Evolutionary conservation across 441 rosid genomes (phyloP).

Genomic region (Aleurites moluccanus): DNA sequence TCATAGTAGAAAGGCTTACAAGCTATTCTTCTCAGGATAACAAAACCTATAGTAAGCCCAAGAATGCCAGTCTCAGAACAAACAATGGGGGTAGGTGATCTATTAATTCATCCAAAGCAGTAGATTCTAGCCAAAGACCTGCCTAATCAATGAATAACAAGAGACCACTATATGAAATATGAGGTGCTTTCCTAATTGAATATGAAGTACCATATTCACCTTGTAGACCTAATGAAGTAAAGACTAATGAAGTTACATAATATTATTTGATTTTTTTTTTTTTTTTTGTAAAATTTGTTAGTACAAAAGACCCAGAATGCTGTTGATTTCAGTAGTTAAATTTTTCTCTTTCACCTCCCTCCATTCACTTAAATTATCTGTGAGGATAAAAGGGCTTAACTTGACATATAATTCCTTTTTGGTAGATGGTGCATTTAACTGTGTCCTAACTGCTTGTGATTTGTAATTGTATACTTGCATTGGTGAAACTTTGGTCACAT

Average conservation of each 20-base stretch:
- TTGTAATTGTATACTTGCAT: background rate
- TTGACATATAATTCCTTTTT: background rate
- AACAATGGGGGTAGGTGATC: background rate
- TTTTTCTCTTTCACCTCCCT: background rate
- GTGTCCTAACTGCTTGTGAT: background rate
- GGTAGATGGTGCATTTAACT: background rate
- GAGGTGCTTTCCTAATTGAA: background rate
- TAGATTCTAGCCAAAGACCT: background rate
- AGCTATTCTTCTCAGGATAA: background rate
- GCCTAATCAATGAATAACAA: background rate
- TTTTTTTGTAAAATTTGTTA: background rate
- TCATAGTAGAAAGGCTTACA: background rate
- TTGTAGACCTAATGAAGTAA: too few species aligned
- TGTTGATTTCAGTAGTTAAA: background rate
- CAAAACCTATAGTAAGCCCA: background rate
- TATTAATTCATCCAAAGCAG: background rate
- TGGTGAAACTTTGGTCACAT: background rate
- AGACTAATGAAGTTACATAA: background rate
- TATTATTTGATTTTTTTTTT: background rate
- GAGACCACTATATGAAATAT: background rate
- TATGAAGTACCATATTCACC: background rate
- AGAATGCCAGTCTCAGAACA: background rate
- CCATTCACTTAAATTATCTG: background rate
- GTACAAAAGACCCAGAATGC: background rate
- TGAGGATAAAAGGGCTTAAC: slow-evolving; percentile 1